Evolutionary conservation across 2,329 filamentous ascomycete genomes (phyloP).

Genomic region (Cordyceps militaris): DNA sequence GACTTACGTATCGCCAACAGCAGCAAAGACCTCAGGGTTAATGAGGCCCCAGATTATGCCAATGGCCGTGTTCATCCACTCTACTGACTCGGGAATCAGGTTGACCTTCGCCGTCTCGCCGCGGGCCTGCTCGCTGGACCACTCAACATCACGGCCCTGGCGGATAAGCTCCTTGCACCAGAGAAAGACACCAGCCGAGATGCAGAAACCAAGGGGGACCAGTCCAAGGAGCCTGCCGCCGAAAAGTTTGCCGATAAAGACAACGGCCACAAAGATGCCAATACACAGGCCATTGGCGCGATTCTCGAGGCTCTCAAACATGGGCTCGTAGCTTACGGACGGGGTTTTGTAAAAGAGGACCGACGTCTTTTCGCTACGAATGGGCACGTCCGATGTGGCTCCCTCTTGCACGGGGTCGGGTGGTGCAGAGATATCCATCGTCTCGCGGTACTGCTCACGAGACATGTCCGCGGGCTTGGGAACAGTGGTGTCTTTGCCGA

Average conservation of each 20-base stretch:
- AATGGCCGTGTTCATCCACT: constrained; percentile 91
- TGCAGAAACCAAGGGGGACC: constrained; percentile 62
- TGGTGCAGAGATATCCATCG: constrained; percentile 84
- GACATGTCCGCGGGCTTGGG: constrained; percentile 66
- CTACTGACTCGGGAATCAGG: constrained; percentile 84
- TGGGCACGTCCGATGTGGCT: constrained; percentile 86
- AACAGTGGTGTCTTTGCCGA: constrained; percentile 66
- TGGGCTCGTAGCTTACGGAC: constrained; percentile 81
- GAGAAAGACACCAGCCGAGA: constrained; percentile 73
- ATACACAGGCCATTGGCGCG: constrained; percentile 64
- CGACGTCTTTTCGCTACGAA: constrained; percentile 94
- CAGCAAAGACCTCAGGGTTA: constrained; percentile 92
- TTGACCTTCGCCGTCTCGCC: constrained; percentile 83
- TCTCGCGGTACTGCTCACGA: constrained; percentile 71
- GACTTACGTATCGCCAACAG: constrained; percentile 70
- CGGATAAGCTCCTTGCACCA: constrained; percentile 85
- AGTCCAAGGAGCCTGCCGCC: constrained; percentile 72
- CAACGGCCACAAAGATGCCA: constrained; percentile 64
- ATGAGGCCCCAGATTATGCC: constrained; percentile 82
- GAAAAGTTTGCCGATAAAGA: constrained; percentile 72
- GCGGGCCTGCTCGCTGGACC: constrained; percentile 78
- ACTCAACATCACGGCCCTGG: constrained; percentile 76
- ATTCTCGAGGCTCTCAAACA: constrained; percentile 69
- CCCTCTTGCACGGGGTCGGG: constrained; percentile 78
- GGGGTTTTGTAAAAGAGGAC: constrained; percentile 94